phyloP scores from a whole-genome alignment of 805 yeast genomes.

The Grigorovia yakushimaensis region DNA sequence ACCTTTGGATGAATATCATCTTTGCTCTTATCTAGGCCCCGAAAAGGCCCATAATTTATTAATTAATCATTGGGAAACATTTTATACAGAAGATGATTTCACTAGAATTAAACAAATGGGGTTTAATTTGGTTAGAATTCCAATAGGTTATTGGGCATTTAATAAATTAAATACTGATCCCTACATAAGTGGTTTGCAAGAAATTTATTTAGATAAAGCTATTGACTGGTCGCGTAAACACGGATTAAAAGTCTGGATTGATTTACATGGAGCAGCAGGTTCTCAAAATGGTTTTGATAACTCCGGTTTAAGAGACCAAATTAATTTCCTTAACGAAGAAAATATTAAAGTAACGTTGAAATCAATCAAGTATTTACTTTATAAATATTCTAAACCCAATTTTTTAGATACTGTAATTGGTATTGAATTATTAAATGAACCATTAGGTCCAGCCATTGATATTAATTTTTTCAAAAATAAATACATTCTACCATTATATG shows the following conservation, averaged over 20 bases:
- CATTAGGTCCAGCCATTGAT: slow-evolving; percentile 63
- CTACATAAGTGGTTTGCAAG: slow-evolving; percentile 70
- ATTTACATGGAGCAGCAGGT: slow-evolving; percentile 94
- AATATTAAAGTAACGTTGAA: slow-evolving; percentile 45
- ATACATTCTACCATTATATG: slow-evolving; percentile 57
- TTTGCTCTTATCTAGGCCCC: slow-evolving; percentile 49
- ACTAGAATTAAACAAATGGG: slow-evolving; percentile 49
- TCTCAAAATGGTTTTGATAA: slow-evolving; percentile 95
- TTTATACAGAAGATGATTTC: slow-evolving; percentile 69
- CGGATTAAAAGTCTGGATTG: slow-evolving; percentile 75
- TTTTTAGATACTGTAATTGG: slow-evolving; percentile 71
- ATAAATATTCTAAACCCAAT: slow-evolving; percentile 52
- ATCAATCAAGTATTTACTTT: slow-evolving; percentile 45
- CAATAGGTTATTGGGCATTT: slow-evolving; percentile 95
- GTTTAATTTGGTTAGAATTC: slow-evolving; percentile 78
- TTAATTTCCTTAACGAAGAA: slow-evolving; percentile 39
- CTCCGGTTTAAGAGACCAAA: slow-evolving; percentile 68
- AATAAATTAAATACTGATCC: slow-evolving; percentile 52
- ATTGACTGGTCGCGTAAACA: slow-evolving; percentile 60
- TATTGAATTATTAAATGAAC: slow-evolving; percentile 82
- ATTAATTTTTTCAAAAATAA: slow-evolving; percentile 42
- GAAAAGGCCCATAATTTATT: slow-evolving; percentile 44
- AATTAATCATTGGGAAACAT: slow-evolving; percentile 66
- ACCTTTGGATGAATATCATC: slow-evolving; percentile 82
- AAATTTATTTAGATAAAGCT: slow-evolving; percentile 61